Evolutionary conservation across 768 basidiomycete genomes (phyloP), one percentile per base, ranked within the genome.

Genomic region (Amanita muscaria): DNA sequence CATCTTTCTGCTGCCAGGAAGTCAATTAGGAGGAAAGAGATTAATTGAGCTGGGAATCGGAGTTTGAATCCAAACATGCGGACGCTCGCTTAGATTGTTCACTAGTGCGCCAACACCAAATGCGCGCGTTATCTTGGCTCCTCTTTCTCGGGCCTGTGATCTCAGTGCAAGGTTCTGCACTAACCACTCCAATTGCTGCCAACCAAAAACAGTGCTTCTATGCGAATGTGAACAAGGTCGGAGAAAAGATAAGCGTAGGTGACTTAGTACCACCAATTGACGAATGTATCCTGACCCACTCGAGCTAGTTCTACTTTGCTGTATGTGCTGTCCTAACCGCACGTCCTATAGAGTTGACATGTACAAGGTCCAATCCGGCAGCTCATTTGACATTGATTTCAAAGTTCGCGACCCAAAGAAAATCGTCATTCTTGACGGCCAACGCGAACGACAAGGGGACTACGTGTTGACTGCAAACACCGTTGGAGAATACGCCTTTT

Each of bases 331-430:
- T 42, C n/a, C 38, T 9, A 14, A 8, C 21, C 15, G 29, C n/a
- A 10, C 31, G 39, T 7, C 22, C 29, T 31, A 6, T 29, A 30
- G 44, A 43, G 24, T 47, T 15, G 29, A 21, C 42, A 18, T 18
- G 44, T 16, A 36, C 27, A 44, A 89, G 88, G 88, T 97, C 27
- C 94, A 98, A 80, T 89, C 92, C 21, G 94, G 94, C 36, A 94
- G 94, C 47, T 84, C 89, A 1, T 97, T 97, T 64, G 94, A 96
- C 62, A 84, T 97, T 33, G 90, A 94, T 70, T 96, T 85, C 59
- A 83, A 88, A 50, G 75, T 97, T 52, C 91, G 84, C 53, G 91
- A 94, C 61, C 94, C 96, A 5, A 81, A 79, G 47, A 87, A 89
- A 56, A 88, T 83, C 60, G 68, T 93, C 25, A 63, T 98, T 19